Base-by-base conservation (phyloP, 345 rosid species). In the Eucalyptus fibrosa region DNA sequence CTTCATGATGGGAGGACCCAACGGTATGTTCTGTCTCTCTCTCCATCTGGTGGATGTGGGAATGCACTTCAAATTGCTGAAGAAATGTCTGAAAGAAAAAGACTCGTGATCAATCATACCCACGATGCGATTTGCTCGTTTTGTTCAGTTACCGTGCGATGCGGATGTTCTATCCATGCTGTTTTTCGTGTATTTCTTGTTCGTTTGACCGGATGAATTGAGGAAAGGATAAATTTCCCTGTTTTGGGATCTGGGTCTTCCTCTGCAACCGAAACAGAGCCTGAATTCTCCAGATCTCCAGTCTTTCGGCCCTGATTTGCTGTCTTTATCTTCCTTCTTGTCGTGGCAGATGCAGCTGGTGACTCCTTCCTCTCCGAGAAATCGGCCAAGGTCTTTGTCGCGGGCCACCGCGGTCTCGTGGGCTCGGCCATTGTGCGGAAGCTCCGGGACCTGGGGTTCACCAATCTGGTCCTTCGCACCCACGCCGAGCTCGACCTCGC, bases 351-450 rank as follows among this genome's bases (percentile, higher is more conserved):
- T 37, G 83, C 83, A 40, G 85, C 85, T 1, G 85, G 85, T 21
- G 92, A 88, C 72, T 92, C 95, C 88, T 95, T 95, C 91, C 90
- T 96, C 92, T 88, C 96, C 18, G 93, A 94, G 26, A 96, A 93
- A 92, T 94, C 97, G 7, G 95, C 96, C 56, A 98, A 96, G 95
- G 92, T 96, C 91, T 98, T 98, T 88, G 98, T 98, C 30, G 99
- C 99, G 24, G 99, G 99, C 85, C 99, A 98, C 93, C 92, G 98
- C 4, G 99, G 99, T 34, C 94, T 98, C 7, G 99, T 96, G 28
- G 99, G 99, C 50, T 96, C 99, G 2, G 97, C 99, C 89, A 97
- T 98, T 2, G 97, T 97, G 88, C 97, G 97, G 15, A 95, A 95
- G 81, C 95, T 98, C 34, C 90, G 87, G 13, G 88, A 95, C 11